Conservation (phyloP, 2,329 filamentous ascomycete species). For the Hymenotorrendiella dingleyae region DNA sequence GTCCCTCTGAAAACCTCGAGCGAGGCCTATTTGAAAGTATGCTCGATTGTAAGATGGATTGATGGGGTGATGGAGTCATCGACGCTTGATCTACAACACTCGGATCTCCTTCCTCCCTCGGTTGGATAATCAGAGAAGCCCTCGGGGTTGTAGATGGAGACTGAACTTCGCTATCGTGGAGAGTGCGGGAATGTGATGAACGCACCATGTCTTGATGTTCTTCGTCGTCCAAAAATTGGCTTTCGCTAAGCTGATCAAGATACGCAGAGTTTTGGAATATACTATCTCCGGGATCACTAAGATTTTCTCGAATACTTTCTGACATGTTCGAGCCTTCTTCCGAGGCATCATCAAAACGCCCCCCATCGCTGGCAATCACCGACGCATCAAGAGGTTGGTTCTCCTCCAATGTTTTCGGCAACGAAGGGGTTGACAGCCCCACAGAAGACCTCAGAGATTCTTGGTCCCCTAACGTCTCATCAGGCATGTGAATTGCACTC, state of each 20-base stretch:
- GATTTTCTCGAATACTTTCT: conserved; percentile 14
- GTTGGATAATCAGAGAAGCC: conserved; percentile 37
- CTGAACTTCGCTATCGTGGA: conserved; percentile 26
- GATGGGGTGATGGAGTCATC: neutral
- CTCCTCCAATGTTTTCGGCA: conserved; percentile 7
- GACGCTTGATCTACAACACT: conserved; percentile 5
- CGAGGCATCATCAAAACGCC: conserved; percentile 31
- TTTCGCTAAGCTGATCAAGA: conserved; percentile 29
- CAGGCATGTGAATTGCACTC: conserved; percentile 18
- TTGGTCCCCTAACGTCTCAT: conserved; percentile 16
- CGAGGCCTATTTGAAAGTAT: conserved; percentile 20
- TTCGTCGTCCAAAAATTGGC: conserved; percentile 23
- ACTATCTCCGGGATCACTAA: conserved; percentile 24
- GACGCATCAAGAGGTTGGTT: conserved; percentile 14
- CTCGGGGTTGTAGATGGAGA: conserved; percentile 45
- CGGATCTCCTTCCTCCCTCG: conserved; percentile 15
- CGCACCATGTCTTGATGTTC: conserved; percentile 27
- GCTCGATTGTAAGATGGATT: conserved; percentile 22
- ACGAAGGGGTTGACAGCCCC: conserved; percentile 14
- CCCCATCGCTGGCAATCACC: conserved; percentile 24
- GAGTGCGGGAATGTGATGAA: conserved; percentile 5
- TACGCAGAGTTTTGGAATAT: conserved; percentile 27
- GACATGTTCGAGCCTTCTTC: conserved; percentile 28
- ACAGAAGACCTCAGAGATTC: conserved; percentile 16
- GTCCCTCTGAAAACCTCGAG: conserved; percentile 23